Evolutionary conservation across 192 early-diverging fungal species (phyloP).

Genomic region (Linnemannia hyalina): DNA sequence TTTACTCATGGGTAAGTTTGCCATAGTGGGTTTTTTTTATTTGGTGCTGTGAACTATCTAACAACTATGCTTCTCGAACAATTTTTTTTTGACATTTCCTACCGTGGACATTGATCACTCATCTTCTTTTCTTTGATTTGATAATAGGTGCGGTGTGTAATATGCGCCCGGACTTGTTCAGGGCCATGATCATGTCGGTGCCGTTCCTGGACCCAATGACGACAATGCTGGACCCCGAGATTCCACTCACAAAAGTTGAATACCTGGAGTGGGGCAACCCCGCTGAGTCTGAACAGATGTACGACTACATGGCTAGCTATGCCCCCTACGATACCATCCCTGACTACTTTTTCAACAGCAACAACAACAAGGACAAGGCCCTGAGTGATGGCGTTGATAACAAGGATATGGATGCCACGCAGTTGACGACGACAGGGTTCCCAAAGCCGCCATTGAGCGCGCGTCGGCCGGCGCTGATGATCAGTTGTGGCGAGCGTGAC

Average conservation of each 20-base stretch:
- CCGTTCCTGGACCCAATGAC: constrained; percentile 91
- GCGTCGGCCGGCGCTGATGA: constrained; percentile 73
- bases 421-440: not conserved
- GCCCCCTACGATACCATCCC: constrained; percentile 79
- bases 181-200: constrained; percentile 80
- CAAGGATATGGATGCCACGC: not conserved
- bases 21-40: not conserved
- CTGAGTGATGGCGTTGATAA: not conserved
- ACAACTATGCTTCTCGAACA: not conserved
- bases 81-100: not conserved
- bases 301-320: constrained; percentile 70
- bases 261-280: constrained; percentile 86
- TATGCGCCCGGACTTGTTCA: constrained; percentile 74
- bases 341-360: constrained; percentile 19
- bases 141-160: constrained; percentile 55
- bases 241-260: constrained; percentile 80
- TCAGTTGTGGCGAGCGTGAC: constrained; percentile 84
- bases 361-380: not conserved
- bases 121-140: not conserved
- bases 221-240: constrained; percentile 82
- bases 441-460: constrained; percentile 18
- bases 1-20: constrained; percentile 71
- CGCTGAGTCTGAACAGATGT: constrained; percentile 59
- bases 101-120: not conserved
- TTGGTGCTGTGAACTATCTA: not conserved